phyloP scores from a whole-genome alignment of 139 green algal species.

The Eudorina sp. region DNA sequence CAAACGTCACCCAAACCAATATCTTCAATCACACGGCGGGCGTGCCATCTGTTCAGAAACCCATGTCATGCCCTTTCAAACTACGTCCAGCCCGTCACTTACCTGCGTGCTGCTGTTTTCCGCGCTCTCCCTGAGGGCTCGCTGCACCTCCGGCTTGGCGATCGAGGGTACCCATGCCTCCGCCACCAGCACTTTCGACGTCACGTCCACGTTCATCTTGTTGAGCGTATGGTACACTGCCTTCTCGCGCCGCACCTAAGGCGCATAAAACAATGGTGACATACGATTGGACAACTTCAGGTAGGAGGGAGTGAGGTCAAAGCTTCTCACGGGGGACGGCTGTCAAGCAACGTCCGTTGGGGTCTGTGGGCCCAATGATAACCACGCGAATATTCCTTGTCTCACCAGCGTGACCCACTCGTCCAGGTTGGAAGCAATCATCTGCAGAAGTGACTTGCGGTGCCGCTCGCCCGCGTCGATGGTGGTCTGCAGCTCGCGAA shows the following conservation, averaged over 20 bases:
- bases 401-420: slow-evolving; percentile 36
- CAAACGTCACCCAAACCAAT: too few species aligned
- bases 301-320: too few species aligned
- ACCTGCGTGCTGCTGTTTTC: slow-evolving; percentile 58
- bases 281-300: too few species aligned
- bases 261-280: too few species aligned
- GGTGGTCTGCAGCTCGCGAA: slow-evolving; percentile 93
- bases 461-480: slow-evolving; percentile 89
- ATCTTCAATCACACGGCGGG: too few species aligned
- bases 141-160: slow-evolving; percentile 69
- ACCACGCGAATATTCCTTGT: too few species aligned
- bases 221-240: slow-evolving; percentile 98
- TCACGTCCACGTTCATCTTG: slow-evolving; percentile 95
- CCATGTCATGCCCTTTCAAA: too few species aligned
- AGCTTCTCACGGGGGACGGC: too few species aligned
- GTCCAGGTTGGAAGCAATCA: slow-evolving; percentile 59
- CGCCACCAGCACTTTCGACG: slow-evolving; percentile 93
- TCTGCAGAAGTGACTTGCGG: slow-evolving; percentile 77
- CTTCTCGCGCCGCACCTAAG: slow-evolving; percentile 92
- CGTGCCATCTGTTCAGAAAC: too few species aligned
- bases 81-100: too few species aligned
- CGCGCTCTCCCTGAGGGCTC: slow-evolving; percentile 75
- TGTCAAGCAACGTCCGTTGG: too few species aligned
- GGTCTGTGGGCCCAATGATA: too few species aligned
- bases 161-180: slow-evolving; percentile 93